Conservation (phyloP, 1,139 yeast genomes). For the Maudiozyma humilis region DNA sequence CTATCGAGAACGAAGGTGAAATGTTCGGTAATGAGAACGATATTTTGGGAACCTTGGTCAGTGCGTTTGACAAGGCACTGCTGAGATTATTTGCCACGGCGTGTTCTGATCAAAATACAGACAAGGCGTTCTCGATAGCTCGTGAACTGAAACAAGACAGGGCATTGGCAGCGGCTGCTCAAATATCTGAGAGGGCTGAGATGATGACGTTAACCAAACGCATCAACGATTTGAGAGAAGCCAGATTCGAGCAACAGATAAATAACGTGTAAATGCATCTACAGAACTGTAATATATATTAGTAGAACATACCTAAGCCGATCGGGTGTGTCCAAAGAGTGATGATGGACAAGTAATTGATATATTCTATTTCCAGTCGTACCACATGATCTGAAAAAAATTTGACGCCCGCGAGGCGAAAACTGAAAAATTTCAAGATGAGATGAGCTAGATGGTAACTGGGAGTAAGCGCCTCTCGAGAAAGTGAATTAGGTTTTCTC, state of each 20-base stretch:
- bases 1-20: slow-evolving; percentile 36
- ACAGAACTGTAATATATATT: too few relatives aligned
- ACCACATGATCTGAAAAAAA: slow-evolving; percentile 14
- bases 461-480: not conserved
- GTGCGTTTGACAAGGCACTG: slow-evolving; percentile 61
- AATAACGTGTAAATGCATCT: slow-evolving; percentile 11
- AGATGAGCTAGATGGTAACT: slow-evolving; percentile 15
- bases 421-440: slow-evolving; percentile 7
- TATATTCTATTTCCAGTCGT: slow-evolving; percentile 5
- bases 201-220: slow-evolving; percentile 55
- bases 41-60: slow-evolving; percentile 42
- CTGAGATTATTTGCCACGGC: slow-evolving; percentile 70
- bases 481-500: not conserved
- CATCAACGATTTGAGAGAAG: slow-evolving; percentile 60
- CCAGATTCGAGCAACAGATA: slow-evolving; percentile 36
- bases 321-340: too few relatives aligned
- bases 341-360: too few relatives aligned
- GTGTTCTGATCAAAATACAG: slow-evolving; percentile 57
- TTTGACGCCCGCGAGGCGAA: slow-evolving; percentile 8
- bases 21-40: slow-evolving; percentile 38
- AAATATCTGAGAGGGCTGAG: slow-evolving; percentile 75
- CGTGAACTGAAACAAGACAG: slow-evolving; percentile 64
- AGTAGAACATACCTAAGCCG: too few relatives aligned
- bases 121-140: slow-evolving; percentile 64
- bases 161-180: slow-evolving; percentile 75